Base-by-base conservation (phyloP, 2,329 filamentous ascomycete genomes). In the Diaporthe ampelina region DNA sequence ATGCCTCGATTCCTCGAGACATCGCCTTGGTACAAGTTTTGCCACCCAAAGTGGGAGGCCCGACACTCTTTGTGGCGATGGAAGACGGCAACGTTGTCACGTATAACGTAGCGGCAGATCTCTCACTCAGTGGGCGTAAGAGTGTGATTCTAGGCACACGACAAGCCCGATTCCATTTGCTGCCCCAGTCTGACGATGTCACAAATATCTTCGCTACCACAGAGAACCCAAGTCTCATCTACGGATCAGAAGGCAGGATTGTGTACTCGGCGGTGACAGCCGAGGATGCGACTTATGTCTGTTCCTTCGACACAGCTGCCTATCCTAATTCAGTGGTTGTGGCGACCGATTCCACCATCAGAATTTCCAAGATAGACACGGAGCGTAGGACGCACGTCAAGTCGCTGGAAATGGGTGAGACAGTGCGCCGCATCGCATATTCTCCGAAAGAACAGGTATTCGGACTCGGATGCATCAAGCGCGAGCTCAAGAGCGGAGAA, bases 251-350 rank as follows among this genome's bases (percentile, higher is more conserved):
- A 80, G 94, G 94, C 0, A 90, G 95, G 29, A 93, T 98, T 54
- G 91, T 98, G 0, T 99, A 97, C 84, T 98, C 95, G 6, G 95
- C 97, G 1, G 94, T 98, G 1, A 98, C 96, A 17, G 95, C 95
- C 3, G 94, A 98, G 76, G 93, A 95, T 76, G 94, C 95, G 0
- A 92, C 92, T 0, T 93, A 91, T 63, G 92, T 98, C 8, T 97
- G 94, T 75, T 89, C 93, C 0, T 97, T 99, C 80, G 90, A 98
- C 81, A 89, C 93, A 0, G 91, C 93, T 78, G 94, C 93, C 2
- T 99, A 94, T 79, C 95, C 95, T 0, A 89, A 90, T 37, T 93
- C 94, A 0, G 93, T 98, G 58, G 91, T 94, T 0, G 89, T 99
- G 54, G 95, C 95, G 2, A 96, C 94, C 0, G 88, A 91, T 19